A percentile compares a stretch with the other conserved stretches of the same genome.
Evolutionary conservation across 2,329 filamentous ascomycete genomes (phyloP).

Genomic region (Colletotrichum filicis): DNA sequence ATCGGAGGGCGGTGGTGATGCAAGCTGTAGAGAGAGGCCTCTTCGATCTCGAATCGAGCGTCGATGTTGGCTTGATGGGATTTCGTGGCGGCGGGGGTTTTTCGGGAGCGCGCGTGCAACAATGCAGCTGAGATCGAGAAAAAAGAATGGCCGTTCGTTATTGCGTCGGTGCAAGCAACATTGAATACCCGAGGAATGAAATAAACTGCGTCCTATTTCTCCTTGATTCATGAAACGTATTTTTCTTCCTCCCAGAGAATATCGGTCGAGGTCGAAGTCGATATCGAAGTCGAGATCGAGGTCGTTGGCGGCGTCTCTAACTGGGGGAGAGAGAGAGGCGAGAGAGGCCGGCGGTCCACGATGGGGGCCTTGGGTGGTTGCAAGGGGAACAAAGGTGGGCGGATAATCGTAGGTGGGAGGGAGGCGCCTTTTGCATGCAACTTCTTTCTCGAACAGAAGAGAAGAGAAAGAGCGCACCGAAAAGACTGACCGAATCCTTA

Average conservation of each 20-base stretch:
- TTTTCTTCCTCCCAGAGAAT: neutral
- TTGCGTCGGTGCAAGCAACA: slow-evolving; percentile 32
- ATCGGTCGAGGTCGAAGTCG: slow-evolving; percentile 1
- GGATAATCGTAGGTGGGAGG: slow-evolving; percentile 12
- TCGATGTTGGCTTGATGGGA: slow-evolving; percentile 2
- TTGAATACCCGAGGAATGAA: slow-evolving; percentile 1
- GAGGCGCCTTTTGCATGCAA: slow-evolving; percentile 33
- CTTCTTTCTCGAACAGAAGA: neutral
- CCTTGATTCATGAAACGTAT: neutral
- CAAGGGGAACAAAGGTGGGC: neutral
- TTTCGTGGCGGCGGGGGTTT: neutral
- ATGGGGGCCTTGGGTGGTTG: slow-evolving; percentile 22
- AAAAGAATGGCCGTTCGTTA: slow-evolving; percentile 27
- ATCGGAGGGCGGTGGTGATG: neutral
- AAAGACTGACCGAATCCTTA: neutral
- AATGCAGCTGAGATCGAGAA: neutral
- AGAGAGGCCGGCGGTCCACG: slow-evolving; percentile 27
- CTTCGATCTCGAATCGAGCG: slow-evolving; percentile 16
- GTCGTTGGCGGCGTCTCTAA: slow-evolving; percentile 21
- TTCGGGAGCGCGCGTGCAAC: neutral
- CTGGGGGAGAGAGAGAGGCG: slow-evolving; percentile 8
- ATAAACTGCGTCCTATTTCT: neutral
- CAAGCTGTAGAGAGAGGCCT: neutral
- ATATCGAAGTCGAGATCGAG: neutral
- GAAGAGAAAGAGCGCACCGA: neutral